Conservation (phyloP, 768 basidiomycete genomes). For the Boletus reticulatus region DNA sequence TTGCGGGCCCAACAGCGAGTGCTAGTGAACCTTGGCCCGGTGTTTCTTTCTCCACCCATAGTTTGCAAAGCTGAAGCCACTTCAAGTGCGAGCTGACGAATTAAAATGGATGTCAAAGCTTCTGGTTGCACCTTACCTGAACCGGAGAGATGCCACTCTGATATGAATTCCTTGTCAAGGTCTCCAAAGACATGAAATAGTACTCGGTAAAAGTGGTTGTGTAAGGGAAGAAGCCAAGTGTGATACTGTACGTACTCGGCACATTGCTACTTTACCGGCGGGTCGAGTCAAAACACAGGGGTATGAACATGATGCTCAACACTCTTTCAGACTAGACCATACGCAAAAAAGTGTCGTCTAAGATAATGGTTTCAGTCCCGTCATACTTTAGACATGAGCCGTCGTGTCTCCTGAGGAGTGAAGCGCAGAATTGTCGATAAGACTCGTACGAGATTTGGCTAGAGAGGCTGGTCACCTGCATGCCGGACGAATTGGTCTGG, state of each 20-base stretch:
- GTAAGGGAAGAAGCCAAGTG: not conserved
- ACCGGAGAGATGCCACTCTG: slow-evolving; percentile 62
- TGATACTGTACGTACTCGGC: not conserved
- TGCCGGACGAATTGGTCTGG: not conserved
- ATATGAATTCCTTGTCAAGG: slow-evolving; percentile 71
- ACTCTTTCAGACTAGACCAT: not conserved
- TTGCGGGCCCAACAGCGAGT: slow-evolving; percentile 45
- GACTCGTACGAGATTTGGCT: slow-evolving; percentile 91
- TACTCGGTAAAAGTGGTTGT: not conserved
- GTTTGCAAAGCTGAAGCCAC: slow-evolving; percentile 68
- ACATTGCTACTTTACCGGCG: not conserved
- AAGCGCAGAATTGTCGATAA: slow-evolving; percentile 91
- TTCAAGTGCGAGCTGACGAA: slow-evolving; percentile 24
- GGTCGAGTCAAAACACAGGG: not conserved
- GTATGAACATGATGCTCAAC: not conserved
- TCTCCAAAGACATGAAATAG: slow-evolving; percentile 58
- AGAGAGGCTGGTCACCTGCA: slow-evolving; percentile 6
- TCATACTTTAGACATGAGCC: slow-evolving; percentile 84
- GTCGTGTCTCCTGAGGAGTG: slow-evolving; percentile 90
- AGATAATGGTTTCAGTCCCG: slow-evolving; percentile 2
- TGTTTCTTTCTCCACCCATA: slow-evolving; percentile 54
- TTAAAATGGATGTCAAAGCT: not conserved
- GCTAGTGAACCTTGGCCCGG: slow-evolving; percentile 31
- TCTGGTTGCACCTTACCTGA: slow-evolving; percentile 46
- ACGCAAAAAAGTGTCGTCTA: no score